Conservation (phyloP, 139 green algal species). For the Chlorella sp. region DNA sequence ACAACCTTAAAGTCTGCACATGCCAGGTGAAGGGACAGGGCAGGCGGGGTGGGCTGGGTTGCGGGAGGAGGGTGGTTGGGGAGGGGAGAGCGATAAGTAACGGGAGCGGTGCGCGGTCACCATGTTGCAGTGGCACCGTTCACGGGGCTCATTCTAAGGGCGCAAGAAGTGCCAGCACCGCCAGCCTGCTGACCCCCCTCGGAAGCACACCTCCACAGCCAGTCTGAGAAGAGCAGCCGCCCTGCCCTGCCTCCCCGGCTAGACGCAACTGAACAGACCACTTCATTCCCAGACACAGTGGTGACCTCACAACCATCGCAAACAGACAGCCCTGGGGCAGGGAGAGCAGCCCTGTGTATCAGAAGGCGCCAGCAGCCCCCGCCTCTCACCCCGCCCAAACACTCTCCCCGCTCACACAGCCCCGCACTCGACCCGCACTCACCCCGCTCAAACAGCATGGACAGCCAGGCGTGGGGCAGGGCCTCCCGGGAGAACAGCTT, state of each 20-base stretch:
- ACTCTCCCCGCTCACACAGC: slow-evolving; percentile 62
- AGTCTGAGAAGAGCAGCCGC: no score
- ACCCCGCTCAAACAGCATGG: slow-evolving; percentile 54
- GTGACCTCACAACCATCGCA: not conserved
- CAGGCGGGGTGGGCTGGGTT: not conserved
- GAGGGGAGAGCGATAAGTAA: no score
- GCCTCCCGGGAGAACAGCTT: slow-evolving; percentile 69
- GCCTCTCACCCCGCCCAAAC: slow-evolving; percentile 48
- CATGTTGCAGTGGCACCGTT: not conserved
- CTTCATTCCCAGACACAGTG: not conserved
- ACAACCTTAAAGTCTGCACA: slow-evolving; percentile 24
- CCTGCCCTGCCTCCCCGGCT: not conserved
- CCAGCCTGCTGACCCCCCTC: not conserved
- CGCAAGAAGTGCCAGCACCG: not conserved
- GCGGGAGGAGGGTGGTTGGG: no score
- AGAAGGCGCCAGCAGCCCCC: not conserved
- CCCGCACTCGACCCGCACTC: not conserved
- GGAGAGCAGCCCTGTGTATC: not conserved
- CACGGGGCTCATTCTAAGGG: not conserved
- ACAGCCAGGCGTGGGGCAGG: slow-evolving; percentile 41
- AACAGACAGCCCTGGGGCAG: not conserved
- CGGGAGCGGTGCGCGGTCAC: no score
- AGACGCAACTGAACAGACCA: no score
- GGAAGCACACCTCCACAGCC: no score
- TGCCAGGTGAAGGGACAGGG: not conserved